Evolutionary conservation across 169 alveolate species (phyloP).

Genomic region (Perkinsus chesapeaki): DNA sequence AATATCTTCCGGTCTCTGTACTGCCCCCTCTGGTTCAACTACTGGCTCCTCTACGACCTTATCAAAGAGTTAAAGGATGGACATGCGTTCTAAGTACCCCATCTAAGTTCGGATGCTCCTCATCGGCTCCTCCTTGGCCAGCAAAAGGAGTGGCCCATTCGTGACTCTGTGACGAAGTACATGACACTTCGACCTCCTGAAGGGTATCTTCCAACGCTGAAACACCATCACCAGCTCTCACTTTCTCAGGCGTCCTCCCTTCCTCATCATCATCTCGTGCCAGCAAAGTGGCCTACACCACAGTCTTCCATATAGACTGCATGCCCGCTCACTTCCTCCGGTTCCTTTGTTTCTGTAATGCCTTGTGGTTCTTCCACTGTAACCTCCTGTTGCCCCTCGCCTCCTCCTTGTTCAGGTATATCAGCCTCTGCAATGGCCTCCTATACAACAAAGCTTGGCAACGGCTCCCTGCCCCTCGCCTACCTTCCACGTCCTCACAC

Average conservation of each 20-base stretch:
- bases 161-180: neutral
- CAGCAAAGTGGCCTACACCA: too few species aligned
- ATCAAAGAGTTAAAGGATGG: too few species aligned
- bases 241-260: neutral
- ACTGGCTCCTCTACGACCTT: neutral
- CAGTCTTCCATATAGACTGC: too few species aligned
- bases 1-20: too few species aligned
- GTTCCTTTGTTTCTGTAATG: neutral
- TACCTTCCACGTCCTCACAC: neutral
- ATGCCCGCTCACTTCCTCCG: neutral
- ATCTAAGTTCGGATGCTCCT: neutral
- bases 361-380: neutral
- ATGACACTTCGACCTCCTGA: neutral
- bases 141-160: neutral
- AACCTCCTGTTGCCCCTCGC: neutral
- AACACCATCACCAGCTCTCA: neutral
- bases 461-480: neutral
- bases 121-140: neutral
- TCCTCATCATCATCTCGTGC: too few species aligned
- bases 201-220: neutral
- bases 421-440: neutral
- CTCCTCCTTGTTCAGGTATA: neutral
- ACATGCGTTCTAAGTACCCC: neutral
- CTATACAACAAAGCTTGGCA: neutral
- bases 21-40: neutral